These are phyloP conservation scores for Pseudisothecium myosuroides DNA, from an alignment of 225 moss, liverwort and hornwort species.

Conservation along the genomic window DNA sequence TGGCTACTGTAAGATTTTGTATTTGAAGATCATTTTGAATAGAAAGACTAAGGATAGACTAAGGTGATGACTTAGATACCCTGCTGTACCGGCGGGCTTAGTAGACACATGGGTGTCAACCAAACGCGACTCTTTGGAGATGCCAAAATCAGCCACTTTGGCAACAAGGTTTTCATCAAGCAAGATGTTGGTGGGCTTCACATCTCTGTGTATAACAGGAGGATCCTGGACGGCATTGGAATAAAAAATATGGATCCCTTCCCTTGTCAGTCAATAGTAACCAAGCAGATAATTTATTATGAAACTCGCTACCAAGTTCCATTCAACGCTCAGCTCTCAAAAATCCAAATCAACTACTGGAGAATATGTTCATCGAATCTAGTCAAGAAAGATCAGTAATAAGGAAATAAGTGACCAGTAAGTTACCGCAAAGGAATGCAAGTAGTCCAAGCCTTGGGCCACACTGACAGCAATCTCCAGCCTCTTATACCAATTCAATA, in stretches of 20 bases:
- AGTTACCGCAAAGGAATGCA: slow-evolving; percentile 6
- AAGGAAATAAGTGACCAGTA: background rate
- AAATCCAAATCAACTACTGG: background rate
- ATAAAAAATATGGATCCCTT: background rate
- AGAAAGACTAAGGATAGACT: background rate
- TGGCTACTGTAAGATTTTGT: no score
- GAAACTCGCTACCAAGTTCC: background rate
- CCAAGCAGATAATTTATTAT: background rate
- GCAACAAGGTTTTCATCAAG: slow-evolving; percentile 38
- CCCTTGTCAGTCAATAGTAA: background rate
- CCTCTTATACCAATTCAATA: background rate
- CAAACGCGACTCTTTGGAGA: slow-evolving; percentile 26
- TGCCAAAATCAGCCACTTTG: slow-evolving; percentile 62
- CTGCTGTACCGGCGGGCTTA: slow-evolving; percentile 25
- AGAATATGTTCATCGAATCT: background rate
- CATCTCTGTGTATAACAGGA: background rate
- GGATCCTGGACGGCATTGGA: slow-evolving; percentile 13
- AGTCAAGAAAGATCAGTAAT: background rate
- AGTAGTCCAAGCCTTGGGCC: background rate
- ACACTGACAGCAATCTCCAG: background rate
- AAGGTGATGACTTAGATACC: background rate
- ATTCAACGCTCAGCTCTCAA: background rate
- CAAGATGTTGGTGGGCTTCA: slow-evolving; percentile 45
- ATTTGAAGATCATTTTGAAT: background rate
- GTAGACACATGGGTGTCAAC: slow-evolving; percentile 31